phyloP scores from a whole-genome alignment of 768 basidiomycete species.

The Trametes cubensis region DNA sequence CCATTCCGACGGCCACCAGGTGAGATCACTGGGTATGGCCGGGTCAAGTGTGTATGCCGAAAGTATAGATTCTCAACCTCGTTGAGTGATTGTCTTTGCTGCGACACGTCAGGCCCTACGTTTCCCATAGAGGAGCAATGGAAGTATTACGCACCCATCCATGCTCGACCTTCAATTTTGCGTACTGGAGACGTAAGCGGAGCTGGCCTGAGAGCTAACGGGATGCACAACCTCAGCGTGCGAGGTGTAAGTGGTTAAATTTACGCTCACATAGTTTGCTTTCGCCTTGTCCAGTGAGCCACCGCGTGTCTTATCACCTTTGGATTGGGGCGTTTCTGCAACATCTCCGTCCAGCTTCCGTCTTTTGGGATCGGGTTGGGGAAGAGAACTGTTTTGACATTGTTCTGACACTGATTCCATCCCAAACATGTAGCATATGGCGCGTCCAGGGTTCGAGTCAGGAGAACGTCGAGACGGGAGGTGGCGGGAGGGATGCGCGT shows the following conservation, averaged over 20 bases:
- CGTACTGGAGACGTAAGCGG: slow-evolving; percentile 75
- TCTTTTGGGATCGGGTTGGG: slow-evolving; percentile 1
- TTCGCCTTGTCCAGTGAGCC: slow-evolving; percentile 11
- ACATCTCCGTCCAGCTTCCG: slow-evolving; percentile 10
- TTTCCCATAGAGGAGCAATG: neutral
- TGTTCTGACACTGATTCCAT: slow-evolving; percentile 2
- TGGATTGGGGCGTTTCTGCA: neutral
- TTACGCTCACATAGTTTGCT: slow-evolving; percentile 15
- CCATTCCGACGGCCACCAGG: slow-evolving; percentile 24
- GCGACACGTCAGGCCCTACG: slow-evolving; percentile 5
- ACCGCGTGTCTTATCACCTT: slow-evolving; percentile 3
- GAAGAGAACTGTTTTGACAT: neutral
- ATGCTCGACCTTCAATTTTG: slow-evolving; percentile 76
- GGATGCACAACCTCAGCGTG: too few relatives aligned
- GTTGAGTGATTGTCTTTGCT: slow-evolving; percentile 79
- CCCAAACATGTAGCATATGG: neutral
- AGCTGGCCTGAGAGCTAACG: slow-evolving; percentile 69
- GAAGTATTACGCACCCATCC: slow-evolving; percentile 63
- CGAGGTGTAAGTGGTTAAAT: neutral
- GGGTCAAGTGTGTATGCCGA: slow-evolving; percentile 57
- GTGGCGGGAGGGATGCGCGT: neutral
- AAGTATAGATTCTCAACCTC: slow-evolving; percentile 86
- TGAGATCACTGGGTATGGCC: slow-evolving; percentile 22
- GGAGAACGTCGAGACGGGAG: neutral
- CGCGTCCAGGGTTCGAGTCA: too few relatives aligned